Base-by-base conservation (phyloP, 371 early-diverging fungal genomes). In the Mucor piriformis region DNA sequence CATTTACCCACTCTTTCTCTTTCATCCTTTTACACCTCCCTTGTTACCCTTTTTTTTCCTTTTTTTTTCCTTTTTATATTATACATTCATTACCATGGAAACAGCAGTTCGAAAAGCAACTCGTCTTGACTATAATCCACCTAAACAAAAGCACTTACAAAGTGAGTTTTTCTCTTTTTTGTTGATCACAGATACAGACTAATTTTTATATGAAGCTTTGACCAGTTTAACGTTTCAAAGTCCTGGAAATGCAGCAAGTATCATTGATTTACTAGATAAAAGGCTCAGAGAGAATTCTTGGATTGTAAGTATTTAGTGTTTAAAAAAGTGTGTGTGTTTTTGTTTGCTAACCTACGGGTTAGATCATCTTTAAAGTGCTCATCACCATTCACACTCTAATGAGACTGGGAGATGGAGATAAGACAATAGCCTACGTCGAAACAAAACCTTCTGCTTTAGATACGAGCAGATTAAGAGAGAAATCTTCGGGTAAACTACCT, bases 341-440 rank as follows among this genome's bases (percentile, higher is more conserved):
- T n/a, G n/a, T n/a, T n/a, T n/a, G n/a, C n/a, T n/a, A n/a, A n/a
- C n/a, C n/a, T n/a, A n/a, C n/a, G n/a, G n/a, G n/a, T n/a, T n/a
- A 94, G 95, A 87, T 92, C n/a, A 89, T 88, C 3, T 92, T 95
- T 81, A 96, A 96, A 69, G 83, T 92, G 0, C 80, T 96, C 42
- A 86, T 94, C 51, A 80, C 93, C 29, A 77, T 93, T 18, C 97
- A 96, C 66, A 86, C 92, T 24, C 73, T 96, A 64, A 85, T 94
- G 73, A 81, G 91, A 24, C 88, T 93, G 59, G 93, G 93, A 23
- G 84, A 87, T 35, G 87, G 88, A 6, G 87, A 90, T 29, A 77
- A 83, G 11, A 82, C 90, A 4, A 76, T 91, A 58, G 85, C 82
- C 21, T 93, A 86, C 47, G 72, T 92, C 63, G 85, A 59, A 73